phyloP scores from a whole-genome alignment of 305 asterid species.

The Fraxinus angustifolia region DNA sequence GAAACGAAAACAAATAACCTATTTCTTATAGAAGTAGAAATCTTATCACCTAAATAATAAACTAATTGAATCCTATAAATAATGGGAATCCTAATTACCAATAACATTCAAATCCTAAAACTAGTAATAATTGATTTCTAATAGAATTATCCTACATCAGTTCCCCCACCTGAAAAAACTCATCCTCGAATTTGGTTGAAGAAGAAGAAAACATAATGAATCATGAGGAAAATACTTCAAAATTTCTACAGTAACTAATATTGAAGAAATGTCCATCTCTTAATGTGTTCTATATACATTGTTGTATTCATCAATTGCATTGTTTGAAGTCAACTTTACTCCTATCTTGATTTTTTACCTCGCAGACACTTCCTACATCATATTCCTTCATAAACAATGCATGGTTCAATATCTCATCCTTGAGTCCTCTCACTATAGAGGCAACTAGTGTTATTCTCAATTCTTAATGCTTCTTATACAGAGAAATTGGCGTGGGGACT shows the following conservation, averaged over 20 bases:
- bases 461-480: background rate
- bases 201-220: background rate
- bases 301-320: background rate
- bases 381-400: background rate
- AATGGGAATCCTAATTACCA: background rate
- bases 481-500: background rate
- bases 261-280: background rate
- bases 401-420: background rate
- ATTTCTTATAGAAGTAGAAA: background rate
- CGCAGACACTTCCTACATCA: background rate
- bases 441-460: background rate
- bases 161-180: background rate
- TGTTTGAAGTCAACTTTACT: background rate
- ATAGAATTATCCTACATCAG: background rate
- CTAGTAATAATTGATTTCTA: background rate
- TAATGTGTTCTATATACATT: background rate
- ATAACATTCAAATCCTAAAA: background rate
- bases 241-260: background rate
- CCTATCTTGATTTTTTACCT: background rate
- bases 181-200: background rate
- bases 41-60: background rate
- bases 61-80: background rate
- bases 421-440: background rate
- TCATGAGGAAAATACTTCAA: background rate
- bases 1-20: background rate